Conservation (phyloP, 441 rosid genomes). For the Erodium trifolium region DNA sequence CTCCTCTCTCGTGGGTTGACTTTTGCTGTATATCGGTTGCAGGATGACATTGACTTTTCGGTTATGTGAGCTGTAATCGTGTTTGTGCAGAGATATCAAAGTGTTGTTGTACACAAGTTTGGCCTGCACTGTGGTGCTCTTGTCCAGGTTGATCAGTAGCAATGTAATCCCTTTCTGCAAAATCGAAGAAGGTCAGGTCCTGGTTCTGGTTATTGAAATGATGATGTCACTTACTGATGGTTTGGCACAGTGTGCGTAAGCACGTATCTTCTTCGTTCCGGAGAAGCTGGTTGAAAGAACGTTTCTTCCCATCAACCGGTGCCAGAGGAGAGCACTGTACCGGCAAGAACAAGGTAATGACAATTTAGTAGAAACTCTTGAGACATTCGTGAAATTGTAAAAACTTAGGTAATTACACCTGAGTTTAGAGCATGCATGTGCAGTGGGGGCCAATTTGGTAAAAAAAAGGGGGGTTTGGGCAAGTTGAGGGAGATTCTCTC, state of each 20-base stretch:
- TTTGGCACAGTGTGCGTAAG: slow-evolving; percentile 78
- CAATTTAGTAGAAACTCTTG: no score
- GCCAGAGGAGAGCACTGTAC: slow-evolving; percentile 85
- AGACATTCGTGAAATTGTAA: neutral
- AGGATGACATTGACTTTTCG: slow-evolving; percentile 15
- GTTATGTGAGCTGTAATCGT: slow-evolving; percentile 3
- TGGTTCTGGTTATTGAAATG: neutral
- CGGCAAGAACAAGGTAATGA: neutral
- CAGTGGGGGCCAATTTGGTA: no score
- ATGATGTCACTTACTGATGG: slow-evolving; percentile 41
- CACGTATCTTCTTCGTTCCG: slow-evolving; percentile 53
- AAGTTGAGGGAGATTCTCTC: no score
- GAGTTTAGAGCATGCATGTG: no score
- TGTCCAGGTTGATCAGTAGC: slow-evolving; percentile 68
- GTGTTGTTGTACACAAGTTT: slow-evolving; percentile 37
- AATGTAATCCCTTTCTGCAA: slow-evolving; percentile 63
- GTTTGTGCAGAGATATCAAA: slow-evolving; percentile 24
- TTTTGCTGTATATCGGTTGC: slow-evolving; percentile 22
- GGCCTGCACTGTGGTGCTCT: slow-evolving; percentile 39
- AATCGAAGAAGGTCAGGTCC: neutral
- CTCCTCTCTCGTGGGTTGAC: slow-evolving; percentile 51
- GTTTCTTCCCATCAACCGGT: slow-evolving; percentile 65
- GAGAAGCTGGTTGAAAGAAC: slow-evolving; percentile 56
- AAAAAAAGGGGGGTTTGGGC: no score
- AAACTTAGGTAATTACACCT: neutral